A percentile compares a stretch with the other conserved stretches of the same genome.
Evolutionary conservation across 176 grass and related monocot species (phyloP).

Genomic region (Avena insularis): DNA sequence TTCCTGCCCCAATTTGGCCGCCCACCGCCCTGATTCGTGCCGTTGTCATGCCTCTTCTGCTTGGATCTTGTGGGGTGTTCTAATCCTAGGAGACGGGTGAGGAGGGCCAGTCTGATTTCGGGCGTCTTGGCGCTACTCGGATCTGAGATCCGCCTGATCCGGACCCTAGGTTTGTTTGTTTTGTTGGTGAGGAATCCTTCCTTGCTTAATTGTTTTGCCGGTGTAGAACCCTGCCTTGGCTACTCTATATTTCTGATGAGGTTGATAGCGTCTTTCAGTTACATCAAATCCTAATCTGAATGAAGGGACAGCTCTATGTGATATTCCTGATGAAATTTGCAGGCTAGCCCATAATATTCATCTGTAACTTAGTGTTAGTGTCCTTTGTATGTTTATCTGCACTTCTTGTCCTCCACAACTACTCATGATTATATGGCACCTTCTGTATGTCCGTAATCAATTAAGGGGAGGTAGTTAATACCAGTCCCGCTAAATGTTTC

Average conservation of each 20-base stretch:
- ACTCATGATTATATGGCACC: conserved; percentile 19
- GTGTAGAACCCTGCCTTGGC: neutral
- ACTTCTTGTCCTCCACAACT: neutral
- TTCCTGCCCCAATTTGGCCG: too few species aligned
- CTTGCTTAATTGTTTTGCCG: too few species aligned
- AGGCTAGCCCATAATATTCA: neutral
- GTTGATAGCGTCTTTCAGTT: neutral
- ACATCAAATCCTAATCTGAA: conserved; percentile 9
- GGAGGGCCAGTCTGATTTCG: too few species aligned
- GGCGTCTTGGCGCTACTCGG: too few species aligned
- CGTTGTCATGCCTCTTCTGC: too few species aligned
- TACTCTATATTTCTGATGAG: neutral
- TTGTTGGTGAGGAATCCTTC: too few species aligned
- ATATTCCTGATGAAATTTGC: conserved; percentile 23
- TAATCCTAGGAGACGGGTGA: too few species aligned
- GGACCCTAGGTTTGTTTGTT: too few species aligned
- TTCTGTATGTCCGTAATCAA: conserved; percentile 27
- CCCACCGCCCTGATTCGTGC: too few species aligned
- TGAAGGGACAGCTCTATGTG: neutral
- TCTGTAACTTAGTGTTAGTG: neutral
- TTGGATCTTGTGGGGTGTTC: too few species aligned
- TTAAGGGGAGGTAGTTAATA: conserved; percentile 34
- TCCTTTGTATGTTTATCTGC: conserved; percentile 20
- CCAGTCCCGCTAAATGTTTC: neutral
- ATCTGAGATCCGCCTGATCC: too few species aligned